Evolutionary conservation across 2,329 filamentous ascomycete genomes (phyloP).

Genomic region (Fusarium setosum): DNA sequence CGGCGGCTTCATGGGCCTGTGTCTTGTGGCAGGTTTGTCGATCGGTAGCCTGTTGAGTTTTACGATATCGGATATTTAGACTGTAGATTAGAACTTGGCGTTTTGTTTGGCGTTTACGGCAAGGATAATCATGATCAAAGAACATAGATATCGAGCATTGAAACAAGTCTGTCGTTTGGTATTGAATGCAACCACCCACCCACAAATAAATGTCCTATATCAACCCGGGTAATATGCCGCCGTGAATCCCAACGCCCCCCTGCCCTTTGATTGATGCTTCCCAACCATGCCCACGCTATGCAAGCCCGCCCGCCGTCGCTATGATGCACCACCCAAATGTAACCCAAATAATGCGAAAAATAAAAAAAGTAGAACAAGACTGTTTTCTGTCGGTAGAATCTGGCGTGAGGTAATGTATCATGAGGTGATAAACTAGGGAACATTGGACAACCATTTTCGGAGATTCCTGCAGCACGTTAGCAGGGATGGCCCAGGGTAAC

Average conservation of each 20-base stretch:
- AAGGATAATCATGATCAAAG: constrained; percentile 14
- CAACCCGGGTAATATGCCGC: constrained; percentile 24
- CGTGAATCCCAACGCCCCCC: constrained; percentile 33
- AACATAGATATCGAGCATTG: constrained; percentile 24
- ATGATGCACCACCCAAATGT: constrained; percentile 36
- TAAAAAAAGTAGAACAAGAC: constrained; percentile 25
- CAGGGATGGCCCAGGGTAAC: constrained; percentile 30
- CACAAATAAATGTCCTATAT: constrained; percentile 26
- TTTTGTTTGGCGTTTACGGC: constrained; percentile 15
- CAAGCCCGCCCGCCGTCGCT: constrained; percentile 29
- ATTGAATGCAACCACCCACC: constrained; percentile 26
- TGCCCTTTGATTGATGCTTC: constrained; percentile 35
- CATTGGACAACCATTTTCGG: constrained; percentile 30
- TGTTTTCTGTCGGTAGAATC: constrained; percentile 20
- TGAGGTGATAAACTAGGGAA: constrained; percentile 9
- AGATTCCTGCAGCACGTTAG: constrained; percentile 40
- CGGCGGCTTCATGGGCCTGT: constrained; percentile 93
- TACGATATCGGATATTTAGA: constrained; percentile 65
- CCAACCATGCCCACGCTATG: constrained; percentile 35
- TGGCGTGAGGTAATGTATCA: constrained; percentile 14
- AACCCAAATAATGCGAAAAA: constrained; percentile 25
- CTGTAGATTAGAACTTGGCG: background rate
- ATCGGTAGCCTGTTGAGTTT: constrained; percentile 93
- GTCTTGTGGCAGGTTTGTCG: constrained; percentile 85
- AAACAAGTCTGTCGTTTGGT: constrained; percentile 9